Evolutionary conservation across 345 rosid species (phyloP), one percentile per base, ranked within the genome.

Genomic region (Pugionium cornutum): DNA sequence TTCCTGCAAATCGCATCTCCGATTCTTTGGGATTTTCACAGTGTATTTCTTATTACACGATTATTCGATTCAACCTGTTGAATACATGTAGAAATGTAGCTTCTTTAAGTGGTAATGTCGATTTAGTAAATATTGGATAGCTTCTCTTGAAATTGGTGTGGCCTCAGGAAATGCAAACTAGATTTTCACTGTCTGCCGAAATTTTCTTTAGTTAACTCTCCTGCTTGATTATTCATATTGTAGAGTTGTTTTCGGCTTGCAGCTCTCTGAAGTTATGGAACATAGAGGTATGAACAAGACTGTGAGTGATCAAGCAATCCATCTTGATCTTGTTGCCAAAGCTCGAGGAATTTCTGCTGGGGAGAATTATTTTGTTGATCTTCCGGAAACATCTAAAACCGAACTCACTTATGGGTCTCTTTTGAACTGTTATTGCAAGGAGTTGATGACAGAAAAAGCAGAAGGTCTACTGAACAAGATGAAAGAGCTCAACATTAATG

Each of bases 311-410:
- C 92, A 90, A 77, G 97, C 97, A 37, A 85, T 94, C 34, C 99
- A 94, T 90, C 91, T 94, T 7, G 97, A 94, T 79, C 82, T 94
- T 54, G 77, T 88, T 64, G 95, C 96, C 36, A 90, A 94, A 81
- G 76, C 85, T 67, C 79, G 75, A 25, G 99, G 96, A 35, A 81
- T 88, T 62, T 58, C 80, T 36, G 95, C 89, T 37, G 92, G 96
- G 5, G 99, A 94, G 67, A 77, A 49, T 72, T 90, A 85, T 78
- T 94, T 94, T 32, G 67, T 87, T 6, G 87, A 62, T 74, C 95
- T 94, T 64, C 95, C 99, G 0, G 95, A 85, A 68, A 40, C 87
- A 45, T 86, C 91, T 1, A 94, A 94, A 70, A 88, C 70, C 60
- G 91, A 77, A 65, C 89, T 80, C 34, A 80, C 85, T 0, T 94